These are phyloP conservation scores for Perilla frutescens DNA, from an alignment of 257 asterid species.

Conservation along the genomic window DNA sequence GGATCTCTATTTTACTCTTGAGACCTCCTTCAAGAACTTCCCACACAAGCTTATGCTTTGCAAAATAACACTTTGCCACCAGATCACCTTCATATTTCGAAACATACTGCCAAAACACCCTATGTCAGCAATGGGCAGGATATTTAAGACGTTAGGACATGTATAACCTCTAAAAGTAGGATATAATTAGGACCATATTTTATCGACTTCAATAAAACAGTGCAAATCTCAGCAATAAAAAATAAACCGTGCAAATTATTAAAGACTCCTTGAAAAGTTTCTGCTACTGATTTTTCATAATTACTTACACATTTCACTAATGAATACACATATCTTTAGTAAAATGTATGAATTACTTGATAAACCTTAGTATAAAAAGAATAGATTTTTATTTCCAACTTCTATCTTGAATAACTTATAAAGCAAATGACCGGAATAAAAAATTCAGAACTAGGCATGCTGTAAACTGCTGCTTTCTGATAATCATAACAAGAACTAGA, in stretches of 20 bases:
- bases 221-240: neutral
- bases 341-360: neutral
- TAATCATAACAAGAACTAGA: neutral
- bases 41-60: conserved; percentile 93
- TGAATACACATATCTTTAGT: neutral
- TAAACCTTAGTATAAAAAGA: neutral
- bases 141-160: conserved; percentile 12
- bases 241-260: neutral
- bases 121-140: conserved; percentile 24
- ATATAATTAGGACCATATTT: neutral
- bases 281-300: neutral
- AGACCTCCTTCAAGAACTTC: conserved; percentile 87
- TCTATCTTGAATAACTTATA: conserved; percentile 19
- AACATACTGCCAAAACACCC: conserved; percentile 63
- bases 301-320: neutral
- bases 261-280: neutral
- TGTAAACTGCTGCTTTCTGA: neutral
- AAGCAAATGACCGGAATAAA: conserved; percentile 13
- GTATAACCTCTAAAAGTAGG: conserved; percentile 7
- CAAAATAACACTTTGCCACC: conserved; percentile 93
- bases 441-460: neutral
- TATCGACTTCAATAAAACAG: neutral
- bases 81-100: conserved; percentile 84
- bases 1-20: conserved; percentile 89
- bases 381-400: neutral